Evolutionary conservation across 177 flowering plant genomes (phyloP).

Genomic region (Vitis hybrid): DNA sequence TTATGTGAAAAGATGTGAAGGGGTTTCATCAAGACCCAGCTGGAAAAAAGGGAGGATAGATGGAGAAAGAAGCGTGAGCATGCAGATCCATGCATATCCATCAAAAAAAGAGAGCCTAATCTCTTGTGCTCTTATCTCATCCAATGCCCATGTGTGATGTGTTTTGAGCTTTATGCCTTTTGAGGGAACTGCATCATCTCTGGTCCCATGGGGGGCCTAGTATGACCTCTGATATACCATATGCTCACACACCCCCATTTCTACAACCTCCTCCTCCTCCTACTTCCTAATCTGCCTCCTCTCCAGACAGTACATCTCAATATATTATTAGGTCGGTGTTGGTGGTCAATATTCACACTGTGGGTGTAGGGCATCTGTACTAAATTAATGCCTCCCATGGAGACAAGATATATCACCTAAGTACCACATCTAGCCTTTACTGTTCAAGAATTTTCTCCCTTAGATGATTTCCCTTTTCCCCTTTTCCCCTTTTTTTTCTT

Average conservation of each 20-base stretch:
- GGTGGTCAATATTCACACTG: too few species aligned
- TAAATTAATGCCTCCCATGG: too few species aligned
- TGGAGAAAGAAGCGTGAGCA: neutral
- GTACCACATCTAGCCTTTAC: too few species aligned
- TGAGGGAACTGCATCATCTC: neutral
- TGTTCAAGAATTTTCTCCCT: too few species aligned
- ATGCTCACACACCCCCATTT: neutral
- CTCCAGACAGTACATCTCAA: neutral
- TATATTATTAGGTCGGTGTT: too few species aligned
- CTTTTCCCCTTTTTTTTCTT: too few species aligned
- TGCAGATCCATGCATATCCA: conserved; percentile 7
- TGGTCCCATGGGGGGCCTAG: neutral
- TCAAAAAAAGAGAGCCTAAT: neutral
- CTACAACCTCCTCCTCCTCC: neutral
- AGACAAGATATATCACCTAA: too few species aligned
- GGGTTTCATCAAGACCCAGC: conserved; percentile 9
- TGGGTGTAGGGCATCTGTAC: too few species aligned
- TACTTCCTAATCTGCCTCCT: neutral
- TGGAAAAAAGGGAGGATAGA: neutral
- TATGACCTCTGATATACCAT: neutral
- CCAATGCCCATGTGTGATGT: neutral
- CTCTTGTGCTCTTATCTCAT: neutral
- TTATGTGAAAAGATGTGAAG: conserved; percentile 24
- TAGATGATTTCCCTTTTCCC: too few species aligned
- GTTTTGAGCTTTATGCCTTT: neutral